phyloP scores from a whole-genome alignment of 23 red algal species.

The Gracilaria gracilis region DNA sequence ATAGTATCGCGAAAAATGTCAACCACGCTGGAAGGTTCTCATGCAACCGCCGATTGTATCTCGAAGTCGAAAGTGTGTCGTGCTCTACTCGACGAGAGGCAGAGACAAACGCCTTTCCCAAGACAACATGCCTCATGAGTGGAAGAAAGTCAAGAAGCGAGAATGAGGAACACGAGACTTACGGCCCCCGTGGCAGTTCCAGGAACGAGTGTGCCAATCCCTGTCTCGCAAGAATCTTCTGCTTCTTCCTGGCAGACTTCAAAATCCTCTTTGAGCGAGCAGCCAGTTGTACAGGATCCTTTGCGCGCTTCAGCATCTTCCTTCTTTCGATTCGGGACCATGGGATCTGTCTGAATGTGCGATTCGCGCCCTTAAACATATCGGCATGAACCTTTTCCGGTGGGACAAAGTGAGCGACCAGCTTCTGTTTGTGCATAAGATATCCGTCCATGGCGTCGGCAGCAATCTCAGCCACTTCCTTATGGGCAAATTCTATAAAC shows the following conservation, averaged over 20 bases:
- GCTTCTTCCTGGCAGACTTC: constrained; percentile 32
- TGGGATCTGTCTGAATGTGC: constrained; percentile 42
- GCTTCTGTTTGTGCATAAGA: constrained; percentile 86
- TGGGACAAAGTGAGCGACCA: constrained; percentile 81
- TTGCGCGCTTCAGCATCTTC: constrained; percentile 14
- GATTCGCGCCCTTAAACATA: constrained; percentile 48
- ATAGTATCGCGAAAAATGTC: too few species aligned
- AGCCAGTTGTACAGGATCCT: constrained; percentile 60
- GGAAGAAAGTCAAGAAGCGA: too few species aligned
- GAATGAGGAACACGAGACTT: not conserved
- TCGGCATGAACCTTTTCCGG: constrained; percentile 71
- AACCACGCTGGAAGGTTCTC: too few species aligned
- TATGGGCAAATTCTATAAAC: constrained; percentile 88
- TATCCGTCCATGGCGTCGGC: constrained; percentile 96
- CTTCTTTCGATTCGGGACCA: constrained; percentile 62
- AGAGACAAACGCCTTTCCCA: too few species aligned
- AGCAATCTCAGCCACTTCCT: constrained; percentile 75
- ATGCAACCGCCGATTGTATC: too few species aligned
- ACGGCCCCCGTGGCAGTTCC: constrained; percentile 7
- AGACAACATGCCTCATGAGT: too few species aligned
- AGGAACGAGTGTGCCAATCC: constrained; percentile 46
- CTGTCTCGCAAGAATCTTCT: not conserved
- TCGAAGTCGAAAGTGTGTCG: too few species aligned
- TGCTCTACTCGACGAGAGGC: too few species aligned
- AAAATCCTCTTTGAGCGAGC: constrained; percentile 44